Conservation (phyloP, 164 flowering plant species). For the Nymphaea thermarum region DNA sequence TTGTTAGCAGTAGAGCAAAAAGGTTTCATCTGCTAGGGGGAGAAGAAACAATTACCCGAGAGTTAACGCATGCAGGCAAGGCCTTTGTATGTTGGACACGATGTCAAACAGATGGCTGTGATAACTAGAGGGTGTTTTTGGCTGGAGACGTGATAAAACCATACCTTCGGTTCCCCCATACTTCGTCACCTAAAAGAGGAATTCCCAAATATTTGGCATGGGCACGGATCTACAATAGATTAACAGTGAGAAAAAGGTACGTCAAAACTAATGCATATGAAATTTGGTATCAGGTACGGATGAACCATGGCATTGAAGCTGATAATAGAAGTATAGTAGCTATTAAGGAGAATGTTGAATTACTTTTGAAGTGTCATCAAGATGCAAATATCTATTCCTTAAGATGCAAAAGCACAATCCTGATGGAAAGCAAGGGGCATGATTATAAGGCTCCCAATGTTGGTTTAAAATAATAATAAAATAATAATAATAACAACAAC, state of each 20-base stretch:
- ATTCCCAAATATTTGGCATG: slow-evolving; percentile 84
- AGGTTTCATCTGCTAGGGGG: background rate
- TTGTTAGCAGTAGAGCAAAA: background rate
- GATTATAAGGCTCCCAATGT: no score
- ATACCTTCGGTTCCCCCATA: slow-evolving; percentile 82
- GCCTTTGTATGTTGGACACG: slow-evolving; percentile 57
- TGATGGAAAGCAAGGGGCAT: no score
- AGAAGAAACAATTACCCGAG: slow-evolving; percentile 48
- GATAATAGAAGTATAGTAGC: background rate
- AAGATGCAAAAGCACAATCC: no score
- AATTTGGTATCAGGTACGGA: background rate
- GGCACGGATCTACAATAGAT: slow-evolving; percentile 59
- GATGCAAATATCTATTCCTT: no score
- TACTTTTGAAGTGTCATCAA: no score
- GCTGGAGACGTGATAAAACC: slow-evolving; percentile 68
- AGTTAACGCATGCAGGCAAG: slow-evolving; percentile 84
- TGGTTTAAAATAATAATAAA: no score
- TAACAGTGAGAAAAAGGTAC: background rate
- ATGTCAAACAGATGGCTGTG: slow-evolving; percentile 32
- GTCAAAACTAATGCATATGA: background rate
- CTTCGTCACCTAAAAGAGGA: slow-evolving; percentile 89
- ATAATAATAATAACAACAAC: no score
- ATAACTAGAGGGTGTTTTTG: slow-evolving; percentile 25
- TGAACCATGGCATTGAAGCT: background rate
- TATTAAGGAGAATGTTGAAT: background rate